Percentiles rank a stretch among this genome's conserved stretches.
Evolutionary conservation across 768 basidiomycete species (phyloP).

Genomic region (Agrocybe pediades): DNA sequence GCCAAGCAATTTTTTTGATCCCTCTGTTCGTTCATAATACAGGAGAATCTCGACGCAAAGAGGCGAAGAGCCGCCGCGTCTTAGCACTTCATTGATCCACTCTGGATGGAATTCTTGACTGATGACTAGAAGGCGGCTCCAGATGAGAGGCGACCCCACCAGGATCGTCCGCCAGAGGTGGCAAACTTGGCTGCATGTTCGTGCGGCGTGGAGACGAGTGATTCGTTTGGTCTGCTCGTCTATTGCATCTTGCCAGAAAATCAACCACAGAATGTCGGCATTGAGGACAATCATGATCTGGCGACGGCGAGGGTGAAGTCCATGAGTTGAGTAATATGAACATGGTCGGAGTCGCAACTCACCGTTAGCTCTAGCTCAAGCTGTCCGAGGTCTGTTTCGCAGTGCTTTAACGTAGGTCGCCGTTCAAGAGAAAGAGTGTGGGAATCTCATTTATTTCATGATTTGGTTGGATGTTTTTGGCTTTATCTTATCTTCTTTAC

Average conservation of each 20-base stretch:
- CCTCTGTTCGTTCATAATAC: background rate
- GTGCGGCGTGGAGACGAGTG: background rate
- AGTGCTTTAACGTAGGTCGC: no score
- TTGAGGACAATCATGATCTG: no score
- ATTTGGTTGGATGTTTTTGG: no score
- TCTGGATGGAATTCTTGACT: background rate
- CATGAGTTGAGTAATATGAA: no score
- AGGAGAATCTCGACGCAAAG: background rate
- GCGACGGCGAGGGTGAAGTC: no score
- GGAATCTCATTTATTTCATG: no score
- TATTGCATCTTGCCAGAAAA: background rate
- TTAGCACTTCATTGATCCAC: background rate
- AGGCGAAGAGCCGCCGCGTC: background rate
- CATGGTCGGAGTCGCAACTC: no score
- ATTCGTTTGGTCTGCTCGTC: background rate
- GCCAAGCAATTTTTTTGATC: background rate
- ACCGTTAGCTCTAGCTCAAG: no score
- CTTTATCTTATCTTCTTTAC: no score
- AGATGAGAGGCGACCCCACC: background rate
- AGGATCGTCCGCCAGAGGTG: background rate
- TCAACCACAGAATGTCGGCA: background rate
- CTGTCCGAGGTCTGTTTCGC: no score
- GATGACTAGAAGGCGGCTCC: background rate
- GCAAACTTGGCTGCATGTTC: background rate
- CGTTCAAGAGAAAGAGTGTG: no score